Evolutionary conservation across 116 monocot species (phyloP), one percentile per base, ranked within the genome.

Genomic region (Phalaenopsis hybrid): DNA sequence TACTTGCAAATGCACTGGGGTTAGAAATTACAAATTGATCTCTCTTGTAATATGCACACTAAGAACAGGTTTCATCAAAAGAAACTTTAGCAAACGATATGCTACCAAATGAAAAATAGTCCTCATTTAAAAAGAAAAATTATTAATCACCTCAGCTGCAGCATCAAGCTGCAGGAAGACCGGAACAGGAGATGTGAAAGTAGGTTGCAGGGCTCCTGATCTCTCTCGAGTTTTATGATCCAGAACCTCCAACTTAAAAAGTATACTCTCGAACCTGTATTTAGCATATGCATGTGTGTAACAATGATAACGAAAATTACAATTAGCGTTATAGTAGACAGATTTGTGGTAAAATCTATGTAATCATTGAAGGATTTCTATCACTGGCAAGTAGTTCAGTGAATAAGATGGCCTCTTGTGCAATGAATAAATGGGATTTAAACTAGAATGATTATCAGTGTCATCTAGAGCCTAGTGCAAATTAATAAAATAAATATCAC

Each of bases 191-290:
- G 85, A 78, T 41, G 79, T 80, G 80, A 94, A 89, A 74, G 92
- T 88, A 81, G 87, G 84, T 63, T 81, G 81, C 81, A 92, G 81
- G 0, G 89, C 78, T 79, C 97, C 97, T 70, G 90, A 89, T 84
- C 90, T 88, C 87, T 94, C 97, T 61, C 97, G 88, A 82, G 89
- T 77, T 81, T 91, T 97, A 74, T 97, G 94, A 88, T 97, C 97
- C 87, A 97, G 85, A 81, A 94, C 81, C 84, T 97, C 97, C 81
- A 97, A 76, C 80, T 97, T 97, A 82, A 92, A 97, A 55, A 97
- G 58, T 34, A 97, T 63, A 61, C 45, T 69, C 84, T 97, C 97
- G 80, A 97, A 88, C 85, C 97, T 97, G 85, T 34, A 87, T 57
- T 20, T 44, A 69, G 20, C 5, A 78, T 20, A 48, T 81, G 68